Percentiles rank a stretch among this genome's conserved stretches.
phyloP scores from a whole-genome alignment of 805 yeast genomes.

The Komagataella populi region DNA sequence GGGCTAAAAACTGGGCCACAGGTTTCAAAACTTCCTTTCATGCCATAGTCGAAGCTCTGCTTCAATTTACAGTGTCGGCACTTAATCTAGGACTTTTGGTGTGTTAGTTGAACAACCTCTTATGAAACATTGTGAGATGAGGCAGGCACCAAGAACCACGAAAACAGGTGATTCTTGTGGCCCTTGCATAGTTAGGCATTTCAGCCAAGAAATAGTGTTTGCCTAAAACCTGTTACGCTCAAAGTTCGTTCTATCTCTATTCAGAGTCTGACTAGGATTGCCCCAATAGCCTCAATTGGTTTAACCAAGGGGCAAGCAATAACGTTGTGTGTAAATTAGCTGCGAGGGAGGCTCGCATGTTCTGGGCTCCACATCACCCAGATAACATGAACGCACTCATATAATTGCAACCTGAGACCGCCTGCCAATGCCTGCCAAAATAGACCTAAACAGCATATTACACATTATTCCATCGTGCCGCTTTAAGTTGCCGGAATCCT shows the following conservation, averaged over 20 bases:
- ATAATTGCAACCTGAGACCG: too few species aligned
- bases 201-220: not conserved
- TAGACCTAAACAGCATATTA: too few species aligned
- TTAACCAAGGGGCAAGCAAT: not conserved
- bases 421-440: too few species aligned
- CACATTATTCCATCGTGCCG: too few species aligned
- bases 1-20: too few species aligned
- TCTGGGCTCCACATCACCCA: not conserved
- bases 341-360: not conserved
- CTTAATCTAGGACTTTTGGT: too few species aligned
- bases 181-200: not conserved
- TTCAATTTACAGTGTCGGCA: too few species aligned
- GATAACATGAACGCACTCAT: too few species aligned
- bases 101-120: too few species aligned
- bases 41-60: too few species aligned
- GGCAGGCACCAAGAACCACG: not conserved
- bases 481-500: too few species aligned
- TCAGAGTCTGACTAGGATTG: not conserved
- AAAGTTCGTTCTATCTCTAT: not conserved
- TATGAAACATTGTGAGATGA: not conserved
- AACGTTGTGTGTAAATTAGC: not conserved
- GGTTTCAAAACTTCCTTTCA: too few species aligned
- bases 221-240: not conserved
- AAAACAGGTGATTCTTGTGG: not conserved
- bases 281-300: not conserved